A percentile compares a stretch with the other conserved stretches of the same genome.
These are phyloP conservation scores for Metschnikowia rubicola DNA, from an alignment of 805 yeast species.

Conservation along the genomic window DNA sequence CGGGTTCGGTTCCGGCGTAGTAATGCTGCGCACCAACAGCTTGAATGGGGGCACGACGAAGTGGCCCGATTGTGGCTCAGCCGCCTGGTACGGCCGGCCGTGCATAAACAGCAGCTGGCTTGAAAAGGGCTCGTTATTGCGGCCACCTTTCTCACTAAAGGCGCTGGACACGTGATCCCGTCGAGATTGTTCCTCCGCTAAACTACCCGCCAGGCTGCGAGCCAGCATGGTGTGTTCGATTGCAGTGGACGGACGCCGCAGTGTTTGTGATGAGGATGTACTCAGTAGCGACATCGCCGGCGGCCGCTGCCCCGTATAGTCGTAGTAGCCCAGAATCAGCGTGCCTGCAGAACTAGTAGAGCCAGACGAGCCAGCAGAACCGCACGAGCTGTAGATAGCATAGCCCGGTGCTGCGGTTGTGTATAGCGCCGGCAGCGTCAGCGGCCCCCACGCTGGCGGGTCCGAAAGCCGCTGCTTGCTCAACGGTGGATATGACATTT, in stretches of 20 bases:
- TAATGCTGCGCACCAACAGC: conserved; percentile 9
- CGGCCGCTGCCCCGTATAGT: not conserved
- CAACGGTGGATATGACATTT: no score
- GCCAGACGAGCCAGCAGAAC: not conserved
- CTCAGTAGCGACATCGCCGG: conserved; percentile 3
- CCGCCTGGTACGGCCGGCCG: not conserved
- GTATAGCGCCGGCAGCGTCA: conserved; percentile 1
- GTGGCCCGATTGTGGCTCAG: not conserved
- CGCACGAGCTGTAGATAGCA: not conserved
- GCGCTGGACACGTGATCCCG: no score
- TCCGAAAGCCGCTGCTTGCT: no score
- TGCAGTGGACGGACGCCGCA: conserved; percentile 42
- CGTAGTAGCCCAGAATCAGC: not conserved
- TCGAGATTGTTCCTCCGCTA: no score
- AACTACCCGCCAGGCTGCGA: no score
- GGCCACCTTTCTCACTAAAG: not conserved
- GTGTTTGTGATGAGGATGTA: conserved; percentile 4
- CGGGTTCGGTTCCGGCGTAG: conserved; percentile 2
- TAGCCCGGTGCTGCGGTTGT: not conserved
- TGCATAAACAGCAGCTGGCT: not conserved
- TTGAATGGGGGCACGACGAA: conserved; percentile 11
- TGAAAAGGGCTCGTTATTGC: not conserved
- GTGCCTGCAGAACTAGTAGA: not conserved
- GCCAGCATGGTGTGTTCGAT: conserved; percentile 27
- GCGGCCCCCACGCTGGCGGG: not conserved